Evolutionary conservation across 139 green algal genomes (phyloP).

Genomic region (Eudorina sp.): DNA sequence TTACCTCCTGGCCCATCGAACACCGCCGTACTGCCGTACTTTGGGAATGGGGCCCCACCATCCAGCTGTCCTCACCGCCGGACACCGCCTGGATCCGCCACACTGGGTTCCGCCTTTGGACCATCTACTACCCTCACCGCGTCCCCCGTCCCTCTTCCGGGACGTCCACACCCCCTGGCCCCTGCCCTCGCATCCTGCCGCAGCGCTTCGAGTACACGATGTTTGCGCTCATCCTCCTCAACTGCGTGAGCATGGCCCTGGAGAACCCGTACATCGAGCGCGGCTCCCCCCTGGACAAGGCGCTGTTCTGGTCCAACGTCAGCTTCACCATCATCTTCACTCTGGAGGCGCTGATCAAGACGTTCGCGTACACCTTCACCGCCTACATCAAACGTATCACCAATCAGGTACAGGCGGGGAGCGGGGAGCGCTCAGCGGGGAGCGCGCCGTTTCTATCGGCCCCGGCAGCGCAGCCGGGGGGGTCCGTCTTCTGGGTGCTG

Average conservation of each 20-base stretch:
- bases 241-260: constrained; percentile 78
- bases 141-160: too few species aligned
- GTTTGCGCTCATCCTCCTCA: constrained; percentile 80
- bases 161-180: not conserved
- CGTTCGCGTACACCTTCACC: constrained; percentile 77
- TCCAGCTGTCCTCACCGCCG: too few species aligned
- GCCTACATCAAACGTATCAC: constrained; percentile 74
- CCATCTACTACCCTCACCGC: too few species aligned
- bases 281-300: constrained; percentile 32
- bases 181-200: not conserved
- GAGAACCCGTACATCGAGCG: constrained; percentile 71
- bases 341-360: constrained; percentile 74
- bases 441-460: too few species aligned
- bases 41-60: too few species aligned
- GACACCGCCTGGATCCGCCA: too few species aligned
- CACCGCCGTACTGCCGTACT: too few species aligned
- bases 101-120: too few species aligned
- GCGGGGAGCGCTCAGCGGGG: not conserved
- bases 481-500: too few species aligned
- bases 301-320: constrained; percentile 53
- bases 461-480: too few species aligned
- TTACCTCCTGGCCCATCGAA: too few species aligned
- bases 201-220: constrained; percentile 79
- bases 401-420: constrained; percentile 53
- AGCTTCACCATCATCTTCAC: constrained; percentile 59